Conservation (phyloP, 805 yeast genomes). For the Hanseniaspora mollemarum region DNA sequence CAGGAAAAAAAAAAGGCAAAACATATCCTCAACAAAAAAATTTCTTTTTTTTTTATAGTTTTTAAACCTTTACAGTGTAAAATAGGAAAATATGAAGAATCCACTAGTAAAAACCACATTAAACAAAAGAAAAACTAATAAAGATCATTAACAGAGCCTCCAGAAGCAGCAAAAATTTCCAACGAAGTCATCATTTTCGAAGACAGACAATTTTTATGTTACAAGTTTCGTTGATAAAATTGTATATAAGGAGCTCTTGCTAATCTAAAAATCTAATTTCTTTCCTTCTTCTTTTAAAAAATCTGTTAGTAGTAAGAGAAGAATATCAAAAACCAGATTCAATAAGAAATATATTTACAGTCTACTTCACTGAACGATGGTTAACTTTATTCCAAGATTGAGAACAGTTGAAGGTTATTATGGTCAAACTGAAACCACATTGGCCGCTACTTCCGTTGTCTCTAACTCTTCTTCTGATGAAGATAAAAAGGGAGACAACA, state of each 20-base stretch:
- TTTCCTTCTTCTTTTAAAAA: not conserved
- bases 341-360: not conserved
- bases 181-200: too few species aligned
- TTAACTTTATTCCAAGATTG: not conserved
- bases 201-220: too few species aligned
- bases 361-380: not conserved
- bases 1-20: too few species aligned
- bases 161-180: too few species aligned
- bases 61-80: too few species aligned
- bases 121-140: too few species aligned
- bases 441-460: not conserved
- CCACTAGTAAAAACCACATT: too few species aligned
- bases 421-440: slow-evolving; percentile 8
- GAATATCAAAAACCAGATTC: not conserved
- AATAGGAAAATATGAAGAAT: too few species aligned
- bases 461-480: not conserved
- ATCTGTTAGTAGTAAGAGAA: not conserved
- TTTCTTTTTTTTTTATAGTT: too few species aligned
- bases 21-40: too few species aligned
- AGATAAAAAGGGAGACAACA: not conserved
- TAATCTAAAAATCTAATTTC: not conserved
- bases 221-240: not conserved
- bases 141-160: too few species aligned
- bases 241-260: not conserved
- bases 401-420: slow-evolving; percentile 13